Evolutionary conservation across 2,329 filamentous ascomycete genomes (phyloP).

Genomic region (Pyricularia grisea): DNA sequence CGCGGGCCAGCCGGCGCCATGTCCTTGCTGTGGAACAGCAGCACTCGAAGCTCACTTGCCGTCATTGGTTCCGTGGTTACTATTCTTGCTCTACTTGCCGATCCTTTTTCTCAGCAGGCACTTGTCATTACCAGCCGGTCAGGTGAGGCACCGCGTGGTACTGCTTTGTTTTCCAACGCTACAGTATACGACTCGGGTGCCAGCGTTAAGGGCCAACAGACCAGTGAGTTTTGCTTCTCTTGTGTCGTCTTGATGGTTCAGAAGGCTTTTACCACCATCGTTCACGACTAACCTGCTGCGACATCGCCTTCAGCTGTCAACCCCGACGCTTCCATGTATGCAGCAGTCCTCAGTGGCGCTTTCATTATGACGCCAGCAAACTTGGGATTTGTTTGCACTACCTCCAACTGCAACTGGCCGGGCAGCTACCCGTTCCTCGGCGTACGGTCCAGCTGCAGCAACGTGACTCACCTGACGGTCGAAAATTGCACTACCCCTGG

Average conservation of each 20-base stretch:
- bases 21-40: neutral
- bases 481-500: neutral
- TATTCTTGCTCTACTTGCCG: slow-evolving; percentile 3
- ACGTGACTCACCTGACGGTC: neutral
- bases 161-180: neutral
- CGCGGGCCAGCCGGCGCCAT: slow-evolving; percentile 13
- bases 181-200: slow-evolving; percentile 3
- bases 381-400: neutral
- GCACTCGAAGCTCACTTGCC: slow-evolving; percentile 1
- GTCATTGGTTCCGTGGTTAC: neutral
- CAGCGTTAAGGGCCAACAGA: neutral
- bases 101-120: slow-evolving; percentile 3
- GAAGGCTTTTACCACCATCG: neutral
- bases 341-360: neutral
- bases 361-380: neutral
- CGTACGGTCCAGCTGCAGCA: neutral
- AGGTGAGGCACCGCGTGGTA: neutral
- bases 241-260: neutral
- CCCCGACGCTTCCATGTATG: slow-evolving; percentile 1
- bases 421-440: slow-evolving; percentile 2
- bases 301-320: neutral
- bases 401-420: slow-evolving; percentile 3
- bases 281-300: neutral
- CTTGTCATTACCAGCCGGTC: neutral
- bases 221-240: neutral